Base-by-base conservation (phyloP, 768 basidiomycete species). In the Tephrocybe sp. region DNA sequence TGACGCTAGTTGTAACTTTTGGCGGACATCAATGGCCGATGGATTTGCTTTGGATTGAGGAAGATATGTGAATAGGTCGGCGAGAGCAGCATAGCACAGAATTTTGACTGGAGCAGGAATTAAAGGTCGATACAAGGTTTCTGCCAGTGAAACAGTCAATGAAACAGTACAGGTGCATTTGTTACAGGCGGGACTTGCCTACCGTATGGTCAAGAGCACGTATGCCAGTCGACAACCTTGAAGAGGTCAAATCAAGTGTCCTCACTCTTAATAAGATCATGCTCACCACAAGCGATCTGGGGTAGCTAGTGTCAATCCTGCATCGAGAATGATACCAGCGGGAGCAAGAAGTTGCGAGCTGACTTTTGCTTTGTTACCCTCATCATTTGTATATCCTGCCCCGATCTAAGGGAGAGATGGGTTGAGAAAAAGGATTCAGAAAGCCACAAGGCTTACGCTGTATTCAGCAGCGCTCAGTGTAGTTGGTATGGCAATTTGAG, bases 401-500 rank as follows among this genome's bases (percentile, higher is more conserved):
- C 78, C 80, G 40, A 77, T 64, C 86, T 87, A 51, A 16, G 17
- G 43, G 13, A 43, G 39, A 47, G 47, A 40, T 35, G 20, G n/a
- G 20, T 31, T 32, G 39, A 8, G 14, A 22, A 30, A 19, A 26
- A 14, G 20, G 10, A 17, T 17, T 16, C 39, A 13, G 32, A 36
- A 4, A 14, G 35, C n/a, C 41, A 10, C 16, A 23, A 45, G 8
- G 60, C 76, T 48, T 52, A 85, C 86, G 32, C 76, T 77, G 62
- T 87, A 88, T 61, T 89, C 89, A 8, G 87, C 87, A 1, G 87
- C 87, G 58, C 86, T 89, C 32, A 92, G 70, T 4, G 89, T 90
- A 6, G 89, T 92, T 0, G 90, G 90, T 51, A 92, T 84, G 13
- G 89, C 85, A 45, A 92, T 87, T 57, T 90, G 88, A 16, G 67